phyloP scores from a whole-genome alignment of 176 grass and related monocot genomes.

The Avena atlantica region DNA sequence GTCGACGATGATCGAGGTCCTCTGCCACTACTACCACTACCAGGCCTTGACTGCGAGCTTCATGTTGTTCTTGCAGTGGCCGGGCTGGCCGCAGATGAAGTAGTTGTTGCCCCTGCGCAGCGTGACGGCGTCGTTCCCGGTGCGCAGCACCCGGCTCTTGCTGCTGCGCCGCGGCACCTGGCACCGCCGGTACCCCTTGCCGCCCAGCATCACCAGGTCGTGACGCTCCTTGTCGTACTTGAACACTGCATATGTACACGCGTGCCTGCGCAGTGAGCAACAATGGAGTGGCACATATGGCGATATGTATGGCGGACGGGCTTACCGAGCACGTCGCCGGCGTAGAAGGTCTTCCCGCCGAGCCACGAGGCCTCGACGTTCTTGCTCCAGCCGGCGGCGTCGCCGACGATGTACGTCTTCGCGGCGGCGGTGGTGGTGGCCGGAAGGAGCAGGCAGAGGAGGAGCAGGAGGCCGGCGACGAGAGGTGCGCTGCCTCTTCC shows the following conservation, averaged over 20 bases:
- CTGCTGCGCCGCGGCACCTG: not conserved
- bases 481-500: constrained; percentile 35
- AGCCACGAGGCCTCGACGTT: constrained; percentile 31
- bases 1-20: too few species aligned
- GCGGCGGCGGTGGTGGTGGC: not conserved
- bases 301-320: not conserved
- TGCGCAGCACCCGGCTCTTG: not conserved
- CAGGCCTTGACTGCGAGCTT: constrained; percentile 44
- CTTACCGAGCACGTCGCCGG: constrained; percentile 49
- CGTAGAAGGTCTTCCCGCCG: constrained; percentile 42
- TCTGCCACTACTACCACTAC: too few species aligned
- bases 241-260: constrained; percentile 37
- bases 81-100: constrained; percentile 57
- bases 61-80: constrained; percentile 52
- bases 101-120: constrained; percentile 51
- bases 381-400: constrained; percentile 36
- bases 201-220: constrained; percentile 43
- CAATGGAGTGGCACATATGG: not conserved
- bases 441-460: constrained; percentile 18
- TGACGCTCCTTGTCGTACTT: constrained; percentile 43
- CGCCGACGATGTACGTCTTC: constrained; percentile 47
- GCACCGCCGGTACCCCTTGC: constrained; percentile 37
- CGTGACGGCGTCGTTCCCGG: constrained; percentile 24
- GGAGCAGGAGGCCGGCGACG: not conserved
- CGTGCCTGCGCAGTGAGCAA: not conserved